Percentiles rank a stretch among this genome's conserved stretches.
These are phyloP conservation scores for Colletotrichum sp. DNA, from an alignment of 2,329 filamentous ascomycete species.

Conservation along the genomic window DNA sequence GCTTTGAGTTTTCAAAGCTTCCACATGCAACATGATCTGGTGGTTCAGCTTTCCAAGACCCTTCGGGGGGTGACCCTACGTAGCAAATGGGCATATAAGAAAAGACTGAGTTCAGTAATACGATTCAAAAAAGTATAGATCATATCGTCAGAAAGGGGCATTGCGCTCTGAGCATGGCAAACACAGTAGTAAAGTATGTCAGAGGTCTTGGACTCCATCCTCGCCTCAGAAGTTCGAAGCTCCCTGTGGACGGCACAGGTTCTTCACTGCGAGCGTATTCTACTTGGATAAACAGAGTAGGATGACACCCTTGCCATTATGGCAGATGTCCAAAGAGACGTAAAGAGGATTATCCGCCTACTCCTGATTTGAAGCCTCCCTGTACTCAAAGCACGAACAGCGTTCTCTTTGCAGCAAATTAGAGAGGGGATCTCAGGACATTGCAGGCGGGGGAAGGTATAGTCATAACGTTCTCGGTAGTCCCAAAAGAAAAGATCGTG, in stretches of 20 bases:
- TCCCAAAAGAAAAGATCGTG: no score
- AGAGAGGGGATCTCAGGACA: no score
- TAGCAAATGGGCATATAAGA: neutral
- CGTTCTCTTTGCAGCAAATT: no score
- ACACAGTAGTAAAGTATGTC: fast-evolving
- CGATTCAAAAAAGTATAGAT: neutral
- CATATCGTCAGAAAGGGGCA: neutral
- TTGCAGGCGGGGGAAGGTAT: no score
- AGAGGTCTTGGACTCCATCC: neutral
- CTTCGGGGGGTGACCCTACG: neutral
- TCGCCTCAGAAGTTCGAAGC: neutral
- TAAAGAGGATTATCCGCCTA: neutral
- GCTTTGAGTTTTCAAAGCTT: neutral
- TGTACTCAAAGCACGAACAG: no score
- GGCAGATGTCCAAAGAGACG: fast-evolving
- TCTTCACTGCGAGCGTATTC: neutral
- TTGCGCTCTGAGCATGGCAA: neutral
- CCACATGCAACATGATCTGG: neutral
- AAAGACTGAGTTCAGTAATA: neutral
- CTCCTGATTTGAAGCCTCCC: no score
- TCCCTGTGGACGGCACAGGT: fast-evolving
- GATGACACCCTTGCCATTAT: fast-evolving
- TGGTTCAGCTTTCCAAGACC: neutral
- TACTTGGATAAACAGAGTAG: neutral
- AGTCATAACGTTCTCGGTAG: no score